phyloP scores from a whole-genome alignment of 768 basidiomycete genomes.

The Rhodotorula toruloides region DNA sequence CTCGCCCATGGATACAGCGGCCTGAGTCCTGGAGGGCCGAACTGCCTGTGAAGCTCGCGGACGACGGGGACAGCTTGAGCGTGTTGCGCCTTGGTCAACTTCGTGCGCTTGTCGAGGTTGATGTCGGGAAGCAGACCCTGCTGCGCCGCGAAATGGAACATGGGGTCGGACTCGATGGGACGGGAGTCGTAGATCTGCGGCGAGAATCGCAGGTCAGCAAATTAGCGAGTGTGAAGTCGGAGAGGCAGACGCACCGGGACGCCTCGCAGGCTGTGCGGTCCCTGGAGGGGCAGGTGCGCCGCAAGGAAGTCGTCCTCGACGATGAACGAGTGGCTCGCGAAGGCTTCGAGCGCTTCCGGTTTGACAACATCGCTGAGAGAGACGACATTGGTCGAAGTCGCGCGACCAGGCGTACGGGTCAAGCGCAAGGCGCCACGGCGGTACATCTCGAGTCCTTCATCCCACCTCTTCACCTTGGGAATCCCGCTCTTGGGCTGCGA shows the following conservation, averaged over 20 bases:
- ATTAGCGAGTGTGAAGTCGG: background rate
- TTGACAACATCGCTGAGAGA: background rate
- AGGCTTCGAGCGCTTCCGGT: background rate
- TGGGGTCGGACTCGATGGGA: too few relatives aligned
- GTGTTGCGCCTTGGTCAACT: background rate
- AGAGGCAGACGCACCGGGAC: slow-evolving; percentile 3
- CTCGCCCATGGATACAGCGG: slow-evolving; percentile 8
- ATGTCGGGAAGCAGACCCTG: too few relatives aligned
- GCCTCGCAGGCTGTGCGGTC: background rate
- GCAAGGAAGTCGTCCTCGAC: slow-evolving; percentile 9
- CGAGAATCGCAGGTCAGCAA: background rate
- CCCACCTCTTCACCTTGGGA: background rate
- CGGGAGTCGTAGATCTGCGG: slow-evolving; percentile 3
- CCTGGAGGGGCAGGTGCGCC: background rate
- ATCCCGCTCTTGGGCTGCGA: background rate
- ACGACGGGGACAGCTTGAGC: background rate
- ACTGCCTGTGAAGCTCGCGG: background rate
- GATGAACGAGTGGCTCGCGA: background rate
- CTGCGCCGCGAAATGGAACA: too few relatives aligned
- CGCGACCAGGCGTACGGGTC: slow-evolving; percentile 13
- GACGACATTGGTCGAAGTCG: background rate
- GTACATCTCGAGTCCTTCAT: slow-evolving; percentile 4
- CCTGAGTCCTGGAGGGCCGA: slow-evolving; percentile 4
- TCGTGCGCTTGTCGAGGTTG: too few relatives aligned
- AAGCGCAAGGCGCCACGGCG: background rate